Evolutionary conservation across 1,139 yeast species (phyloP).

Genomic region (Blastobotrys capitulatus): DNA sequence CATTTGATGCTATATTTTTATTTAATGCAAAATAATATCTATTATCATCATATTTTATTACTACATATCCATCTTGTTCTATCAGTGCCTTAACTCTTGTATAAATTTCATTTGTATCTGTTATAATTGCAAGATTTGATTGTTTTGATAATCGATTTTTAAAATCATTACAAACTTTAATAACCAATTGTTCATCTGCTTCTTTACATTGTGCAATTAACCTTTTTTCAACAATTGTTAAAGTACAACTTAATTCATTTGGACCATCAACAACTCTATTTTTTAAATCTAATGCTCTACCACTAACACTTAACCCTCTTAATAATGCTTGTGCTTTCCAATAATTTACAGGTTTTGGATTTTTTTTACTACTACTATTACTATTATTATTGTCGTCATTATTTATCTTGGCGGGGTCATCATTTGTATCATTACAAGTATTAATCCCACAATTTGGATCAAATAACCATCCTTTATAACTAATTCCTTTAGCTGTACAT

Average conservation of each 20-base stretch:
- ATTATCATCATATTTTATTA: not conserved
- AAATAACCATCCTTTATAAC: slow-evolving; percentile 3
- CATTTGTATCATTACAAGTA: not conserved
- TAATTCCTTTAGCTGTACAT: slow-evolving; percentile 3
- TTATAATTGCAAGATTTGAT: not conserved
- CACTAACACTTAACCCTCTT: slow-evolving; percentile 4
- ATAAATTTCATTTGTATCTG: not conserved
- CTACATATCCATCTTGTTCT: not conserved
- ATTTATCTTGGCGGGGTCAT: not conserved
- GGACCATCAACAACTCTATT: not conserved
- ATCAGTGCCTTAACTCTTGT: not conserved
- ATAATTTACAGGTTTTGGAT: slow-evolving; percentile 1
- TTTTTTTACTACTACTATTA: not conserved
- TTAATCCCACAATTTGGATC: slow-evolving; percentile 4
- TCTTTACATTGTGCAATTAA: not conserved
- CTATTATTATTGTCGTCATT: not conserved
- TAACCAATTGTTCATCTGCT: not conserved
- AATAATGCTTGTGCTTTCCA: slow-evolving; percentile 6
- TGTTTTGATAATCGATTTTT: not conserved
- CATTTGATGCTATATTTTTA: not conserved
- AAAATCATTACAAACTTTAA: not conserved
- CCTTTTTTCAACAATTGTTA: slow-evolving; percentile 2
- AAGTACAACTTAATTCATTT: slow-evolving; percentile 5
- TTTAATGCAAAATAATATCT: not conserved
- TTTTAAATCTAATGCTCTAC: slow-evolving; percentile 1